phyloP scores from a whole-genome alignment of 441 rosid species.

The Corymbia calophylla region DNA sequence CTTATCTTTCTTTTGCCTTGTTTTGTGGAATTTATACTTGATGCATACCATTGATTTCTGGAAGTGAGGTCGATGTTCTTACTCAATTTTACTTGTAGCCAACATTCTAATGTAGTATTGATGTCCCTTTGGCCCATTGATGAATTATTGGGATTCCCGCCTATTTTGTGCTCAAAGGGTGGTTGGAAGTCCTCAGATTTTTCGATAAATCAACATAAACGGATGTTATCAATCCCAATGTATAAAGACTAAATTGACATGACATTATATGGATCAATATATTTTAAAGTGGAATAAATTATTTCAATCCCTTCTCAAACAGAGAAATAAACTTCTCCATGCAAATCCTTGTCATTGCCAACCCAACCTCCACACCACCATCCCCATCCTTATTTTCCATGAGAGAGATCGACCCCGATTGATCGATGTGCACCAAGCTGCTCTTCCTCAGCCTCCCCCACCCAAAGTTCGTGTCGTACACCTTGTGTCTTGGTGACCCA shows the following conservation, averaged over 20 bases:
- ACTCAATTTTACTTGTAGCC: background rate
- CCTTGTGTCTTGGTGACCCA: constrained; percentile 3
- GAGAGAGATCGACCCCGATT: background rate
- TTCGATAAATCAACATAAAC: background rate
- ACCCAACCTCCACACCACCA: background rate
- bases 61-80: background rate
- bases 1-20: background rate
- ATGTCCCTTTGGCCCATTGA: too few species aligned
- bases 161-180: too few species aligned
- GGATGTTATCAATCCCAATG: background rate
- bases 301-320: background rate
- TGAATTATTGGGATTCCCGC: too few species aligned
- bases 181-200: too few species aligned
- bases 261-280: background rate
- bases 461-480: constrained; percentile 37
- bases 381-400: background rate
- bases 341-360: background rate
- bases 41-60: background rate
- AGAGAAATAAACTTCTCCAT: background rate
- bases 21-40: background rate
- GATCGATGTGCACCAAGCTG: constrained; percentile 5
- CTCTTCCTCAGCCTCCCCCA: constrained; percentile 38
- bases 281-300: background rate
- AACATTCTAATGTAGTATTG: background rate
- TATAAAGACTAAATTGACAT: background rate